These are phyloP conservation scores for Dryadomyces quercivorus DNA, from an alignment of 2,329 filamentous ascomycete species.

Conservation along the genomic window DNA sequence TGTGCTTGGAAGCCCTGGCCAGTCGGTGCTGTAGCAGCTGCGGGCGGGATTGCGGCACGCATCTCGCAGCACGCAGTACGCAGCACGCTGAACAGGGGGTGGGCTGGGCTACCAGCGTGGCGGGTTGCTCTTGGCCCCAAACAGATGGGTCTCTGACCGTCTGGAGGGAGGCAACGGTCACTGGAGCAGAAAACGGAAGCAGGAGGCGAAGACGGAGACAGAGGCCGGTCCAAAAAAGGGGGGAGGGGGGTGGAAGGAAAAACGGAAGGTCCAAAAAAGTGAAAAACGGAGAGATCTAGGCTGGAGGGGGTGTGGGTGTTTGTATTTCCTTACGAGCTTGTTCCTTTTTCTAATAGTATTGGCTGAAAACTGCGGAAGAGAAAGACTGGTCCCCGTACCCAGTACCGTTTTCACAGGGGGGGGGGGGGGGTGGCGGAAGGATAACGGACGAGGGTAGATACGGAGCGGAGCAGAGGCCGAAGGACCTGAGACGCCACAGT, in stretches of 20 bases:
- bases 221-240: not conserved
- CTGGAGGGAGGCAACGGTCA: not conserved
- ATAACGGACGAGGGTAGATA: not conserved
- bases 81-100: too few relatives aligned
- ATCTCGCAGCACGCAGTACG: not conserved
- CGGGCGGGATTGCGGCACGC: not conserved
- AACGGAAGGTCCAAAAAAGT: not conserved
- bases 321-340: not conserved
- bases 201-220: conserved; percentile 1
- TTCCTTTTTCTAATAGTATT: not conserved
- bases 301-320: not conserved
- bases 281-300: not conserved
- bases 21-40: not conserved
- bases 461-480: not conserved
- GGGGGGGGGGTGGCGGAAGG: not conserved
- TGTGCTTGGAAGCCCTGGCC: conserved; percentile 1
- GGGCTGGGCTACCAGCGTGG: not conserved
- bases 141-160: not conserved
- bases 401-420: not conserved
- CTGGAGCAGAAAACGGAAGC: not conserved
- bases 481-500: not conserved
- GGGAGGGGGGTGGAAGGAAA: not conserved
- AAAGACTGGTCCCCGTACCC: not conserved
- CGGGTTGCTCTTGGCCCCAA: not conserved
- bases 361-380: not conserved